Conservation (phyloP, 1,284 basidiomycete genomes). For the Pascua guehoae region DNA sequence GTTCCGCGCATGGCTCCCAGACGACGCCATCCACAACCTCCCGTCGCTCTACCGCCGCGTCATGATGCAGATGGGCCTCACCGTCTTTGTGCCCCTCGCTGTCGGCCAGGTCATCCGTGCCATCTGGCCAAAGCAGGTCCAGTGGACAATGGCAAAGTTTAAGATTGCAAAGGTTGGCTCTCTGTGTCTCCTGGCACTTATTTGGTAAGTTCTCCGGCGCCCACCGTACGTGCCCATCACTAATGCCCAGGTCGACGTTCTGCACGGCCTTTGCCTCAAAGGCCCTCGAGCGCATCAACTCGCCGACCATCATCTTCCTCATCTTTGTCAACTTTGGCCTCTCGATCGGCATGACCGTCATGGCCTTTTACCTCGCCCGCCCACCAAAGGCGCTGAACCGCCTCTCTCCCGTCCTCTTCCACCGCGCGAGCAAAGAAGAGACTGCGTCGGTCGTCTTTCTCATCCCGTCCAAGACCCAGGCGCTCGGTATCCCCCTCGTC, state of each 20-base stretch:
- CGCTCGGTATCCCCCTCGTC: constrained; percentile 22
- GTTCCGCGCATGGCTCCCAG: constrained; percentile 12
- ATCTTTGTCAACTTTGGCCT: constrained; percentile 27
- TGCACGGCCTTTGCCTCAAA: constrained; percentile 35
- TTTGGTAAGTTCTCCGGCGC: constrained; percentile 32
- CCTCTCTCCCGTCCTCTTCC: constrained; percentile 10
- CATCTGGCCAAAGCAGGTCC: constrained; percentile 18
- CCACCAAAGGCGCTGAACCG: constrained; percentile 8
- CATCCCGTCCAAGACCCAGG: constrained; percentile 22
- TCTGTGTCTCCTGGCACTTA: constrained; percentile 34
- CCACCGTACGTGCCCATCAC: not conserved
- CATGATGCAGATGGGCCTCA: constrained; percentile 34
- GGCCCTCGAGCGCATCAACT: constrained; percentile 30
- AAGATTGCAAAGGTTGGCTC: constrained; percentile 33
- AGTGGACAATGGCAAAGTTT: constrained; percentile 12
- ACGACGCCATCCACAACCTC: constrained; percentile 21
- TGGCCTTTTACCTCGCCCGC: constrained; percentile 33
- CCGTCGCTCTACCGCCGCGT: constrained; percentile 34
- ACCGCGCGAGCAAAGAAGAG: constrained; percentile 13
- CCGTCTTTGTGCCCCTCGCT: constrained; percentile 35
- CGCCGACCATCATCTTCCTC: constrained; percentile 34
- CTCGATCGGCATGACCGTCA: constrained; percentile 26
- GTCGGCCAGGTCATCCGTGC: constrained; percentile 37
- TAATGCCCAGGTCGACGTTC: constrained; percentile 26
- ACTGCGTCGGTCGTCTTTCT: constrained; percentile 18